Evolutionary conservation across 768 basidiomycete species (phyloP).

Genomic region (Mycena sanguinolenta): DNA sequence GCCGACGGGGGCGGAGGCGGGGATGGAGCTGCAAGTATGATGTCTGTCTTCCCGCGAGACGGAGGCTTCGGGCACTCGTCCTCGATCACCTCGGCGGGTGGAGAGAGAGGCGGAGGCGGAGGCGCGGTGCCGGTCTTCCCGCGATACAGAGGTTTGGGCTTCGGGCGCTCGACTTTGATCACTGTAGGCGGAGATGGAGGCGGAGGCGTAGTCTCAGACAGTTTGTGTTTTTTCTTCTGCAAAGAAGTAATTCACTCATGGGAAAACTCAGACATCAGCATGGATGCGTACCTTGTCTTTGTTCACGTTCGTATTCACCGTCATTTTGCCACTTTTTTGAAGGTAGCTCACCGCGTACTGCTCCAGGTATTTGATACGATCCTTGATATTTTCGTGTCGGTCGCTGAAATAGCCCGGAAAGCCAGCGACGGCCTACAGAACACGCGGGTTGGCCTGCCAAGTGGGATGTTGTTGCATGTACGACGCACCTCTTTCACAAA

Average conservation of each 20-base stretch:
- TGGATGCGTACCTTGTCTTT: not conserved
- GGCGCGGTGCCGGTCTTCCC: not conserved
- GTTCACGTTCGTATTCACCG: not conserved
- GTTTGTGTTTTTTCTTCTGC: not conserved
- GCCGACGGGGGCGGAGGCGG: not conserved
- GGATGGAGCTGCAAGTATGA: no score
- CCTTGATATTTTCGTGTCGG: not conserved
- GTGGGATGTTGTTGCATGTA: not conserved
- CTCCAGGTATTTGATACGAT: constrained; percentile 3
- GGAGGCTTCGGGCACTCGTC: constrained; percentile 5
- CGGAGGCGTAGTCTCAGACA: not conserved
- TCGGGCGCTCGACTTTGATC: constrained; percentile 8
- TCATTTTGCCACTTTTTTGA: constrained; percentile 22
- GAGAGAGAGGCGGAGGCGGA: not conserved
- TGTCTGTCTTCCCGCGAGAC: not conserved
- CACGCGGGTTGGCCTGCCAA: no score
- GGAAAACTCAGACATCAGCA: not conserved
- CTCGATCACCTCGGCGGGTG: not conserved
- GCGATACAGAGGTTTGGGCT: constrained; percentile 14
- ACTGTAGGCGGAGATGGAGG: not conserved
- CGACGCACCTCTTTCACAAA: constrained; percentile 5
- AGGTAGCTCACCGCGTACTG: constrained; percentile 19
- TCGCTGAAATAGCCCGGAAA: constrained; percentile 20
- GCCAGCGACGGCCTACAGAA: not conserved
- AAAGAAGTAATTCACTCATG: not conserved